Base-by-base conservation (phyloP, 2,329 filamentous ascomycete genomes). In the Amphichorda felina region DNA sequence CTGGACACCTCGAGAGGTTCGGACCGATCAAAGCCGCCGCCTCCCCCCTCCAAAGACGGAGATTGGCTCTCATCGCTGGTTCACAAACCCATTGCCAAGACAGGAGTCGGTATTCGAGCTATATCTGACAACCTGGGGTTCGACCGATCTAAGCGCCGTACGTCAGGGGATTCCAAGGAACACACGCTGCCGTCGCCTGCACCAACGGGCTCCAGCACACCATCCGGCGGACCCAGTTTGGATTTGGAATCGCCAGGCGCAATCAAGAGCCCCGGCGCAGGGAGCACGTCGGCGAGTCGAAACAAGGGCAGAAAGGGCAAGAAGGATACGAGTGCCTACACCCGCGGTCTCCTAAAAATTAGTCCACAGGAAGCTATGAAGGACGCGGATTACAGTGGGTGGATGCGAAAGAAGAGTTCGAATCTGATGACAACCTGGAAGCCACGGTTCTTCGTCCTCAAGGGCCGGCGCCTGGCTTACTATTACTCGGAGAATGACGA, bases 361-460 rank as follows among this genome's bases (percentile, higher is more conserved):
- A 63, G 74, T 0, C 91, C 91, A 0, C 68, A 77, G 37, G 85
- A 94, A 52, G 87, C 89, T 41, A 91, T 94, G 58, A 64, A 77
- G 41, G 78, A 76, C 41, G 89, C 86, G 37, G 89, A 98, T 51
- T 96, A 94, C 55, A 89, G 81, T 49, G 91, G 91, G 2, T 98
- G 91, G 91, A 98, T 98, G 91, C 96, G 91, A 68, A 98, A 98
- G 70, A 88, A 93, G 59, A 94, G 86, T 40, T 89, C 86, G 2
- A 91, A 89, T 50, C 67, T 96, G 24, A 94, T 98, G 80, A 87
- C 87, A 3, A 94, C 88, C 2, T 98, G 91, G 91, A 98, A 96
- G 53, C 83, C 88, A 10, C 79, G 91, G 10, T 70, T 96, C n/a
- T 98, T 98, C 51, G 80, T 98, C 7, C 74, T 98, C 39, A 88